Evolutionary conservation across 345 rosid genomes (phyloP), one percentile per base, ranked within the genome.

Genomic region (Rubroshorea leprosula): DNA sequence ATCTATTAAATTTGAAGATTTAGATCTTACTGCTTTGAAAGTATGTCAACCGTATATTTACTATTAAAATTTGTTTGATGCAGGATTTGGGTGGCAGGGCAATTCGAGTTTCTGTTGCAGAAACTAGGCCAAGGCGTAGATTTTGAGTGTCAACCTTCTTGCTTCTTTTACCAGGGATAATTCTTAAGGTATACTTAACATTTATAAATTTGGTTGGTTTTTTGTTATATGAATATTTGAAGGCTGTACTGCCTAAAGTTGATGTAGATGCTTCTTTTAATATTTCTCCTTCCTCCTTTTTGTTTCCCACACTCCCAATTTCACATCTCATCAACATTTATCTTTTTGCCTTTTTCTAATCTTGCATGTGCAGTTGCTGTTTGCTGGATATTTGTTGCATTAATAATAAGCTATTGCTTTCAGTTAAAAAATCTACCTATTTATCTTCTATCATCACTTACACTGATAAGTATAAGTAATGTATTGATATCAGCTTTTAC

Each of bases 1-100:
- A n/a, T n/a, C n/a, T n/a, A n/a, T n/a, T n/a, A n/a, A n/a, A n/a
- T n/a, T n/a, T n/a, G n/a, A n/a, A n/a, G n/a, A n/a, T n/a, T n/a
- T n/a, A n/a, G n/a, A n/a, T n/a, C n/a, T n/a, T n/a, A n/a, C n/a
- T n/a, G n/a, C n/a, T n/a, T n/a, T n/a, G n/a, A n/a, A n/a, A n/a
- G n/a, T 58, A 11, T 11, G 43, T 17, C 18, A 19, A 16, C 22
- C n/a, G 14, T 49, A 0, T 14, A 24, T 39, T 26, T 20, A 24
- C 14, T 50, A 21, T 5, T 16, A 29, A 56, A 51, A 13, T 47
- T 50, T 65, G 44, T 61, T 57, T 61, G 59, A 19, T 69, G 44
- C 73, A 93, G 99, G 96, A 89, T 63, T 77, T 89, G 84, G 87
- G 77, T 52, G 99, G 97, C 25, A 85, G 99, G 64, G 10, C 83